Percentiles rank a stretch among this genome's conserved stretches.
phyloP scores from a whole-genome alignment of 2,329 filamentous ascomycete genomes.

The Didymella arachidicola region DNA sequence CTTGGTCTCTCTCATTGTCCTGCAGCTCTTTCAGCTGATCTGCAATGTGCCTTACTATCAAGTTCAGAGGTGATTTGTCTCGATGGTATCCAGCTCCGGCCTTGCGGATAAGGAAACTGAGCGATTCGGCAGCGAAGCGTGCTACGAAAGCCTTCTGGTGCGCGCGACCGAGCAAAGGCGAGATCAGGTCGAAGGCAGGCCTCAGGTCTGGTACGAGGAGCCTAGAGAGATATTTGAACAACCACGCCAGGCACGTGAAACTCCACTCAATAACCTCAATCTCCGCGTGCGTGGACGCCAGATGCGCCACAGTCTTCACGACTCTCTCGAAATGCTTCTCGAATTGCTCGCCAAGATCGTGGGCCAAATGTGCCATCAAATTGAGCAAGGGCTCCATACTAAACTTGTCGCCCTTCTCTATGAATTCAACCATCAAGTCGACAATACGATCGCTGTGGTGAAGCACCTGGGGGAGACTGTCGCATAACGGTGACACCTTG shows the following conservation, averaged over 20 bases:
- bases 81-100: slow-evolving; percentile 79
- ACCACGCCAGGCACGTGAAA: slow-evolving; percentile 89
- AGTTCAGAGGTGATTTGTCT: slow-evolving; percentile 71
- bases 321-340: slow-evolving; percentile 84
- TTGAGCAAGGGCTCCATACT: slow-evolving; percentile 86
- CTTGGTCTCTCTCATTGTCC: slow-evolving; percentile 65
- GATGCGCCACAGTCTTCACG: slow-evolving; percentile 75
- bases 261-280: slow-evolving; percentile 97
- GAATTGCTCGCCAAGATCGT: slow-evolving; percentile 86
- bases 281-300: slow-evolving; percentile 79
- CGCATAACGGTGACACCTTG: slow-evolving; percentile 78
- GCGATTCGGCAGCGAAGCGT: slow-evolving; percentile 90
- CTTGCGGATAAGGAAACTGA: slow-evolving; percentile 93
- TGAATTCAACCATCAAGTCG: slow-evolving; percentile 75
- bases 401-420: slow-evolving; percentile 78
- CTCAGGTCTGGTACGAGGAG: slow-evolving; percentile 84
- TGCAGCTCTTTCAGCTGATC: slow-evolving; percentile 67
- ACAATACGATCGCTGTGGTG: slow-evolving; percentile 90
- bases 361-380: slow-evolving; percentile 91
- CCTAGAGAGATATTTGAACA: slow-evolving; percentile 96
- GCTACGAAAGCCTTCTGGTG: slow-evolving; percentile 86
- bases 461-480: slow-evolving; percentile 89
- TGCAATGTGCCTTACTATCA: slow-evolving; percentile 76
- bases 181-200: slow-evolving; percentile 83
- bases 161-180: slow-evolving; percentile 82